Evolutionary conservation across 768 basidiomycete genomes (phyloP).

Genomic region (Peribolospora kevripleyi): DNA sequence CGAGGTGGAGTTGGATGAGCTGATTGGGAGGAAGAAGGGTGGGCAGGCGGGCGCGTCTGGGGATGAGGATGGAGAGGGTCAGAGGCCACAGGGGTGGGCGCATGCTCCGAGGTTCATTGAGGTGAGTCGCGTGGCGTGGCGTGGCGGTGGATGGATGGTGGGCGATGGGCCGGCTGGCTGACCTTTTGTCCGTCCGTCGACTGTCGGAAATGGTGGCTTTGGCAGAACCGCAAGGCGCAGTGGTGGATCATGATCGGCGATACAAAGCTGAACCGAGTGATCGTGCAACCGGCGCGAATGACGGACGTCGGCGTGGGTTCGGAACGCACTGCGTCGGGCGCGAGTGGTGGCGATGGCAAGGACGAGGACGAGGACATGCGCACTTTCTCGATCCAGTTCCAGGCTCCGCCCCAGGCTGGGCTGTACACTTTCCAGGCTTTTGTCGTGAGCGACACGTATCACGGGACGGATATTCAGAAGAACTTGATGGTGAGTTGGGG

Average conservation of each 20-base stretch:
- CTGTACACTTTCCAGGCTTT: conserved; percentile 72
- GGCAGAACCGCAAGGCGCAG: conserved; percentile 56
- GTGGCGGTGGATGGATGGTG: too few relatives aligned
- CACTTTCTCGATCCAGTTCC: conserved; percentile 77
- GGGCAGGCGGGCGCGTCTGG: conserved; percentile 32
- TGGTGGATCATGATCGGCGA: conserved; percentile 80
- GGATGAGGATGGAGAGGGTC: conserved; percentile 16
- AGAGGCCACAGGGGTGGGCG: conserved; percentile 30
- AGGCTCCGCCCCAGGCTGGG: conserved; percentile 63
- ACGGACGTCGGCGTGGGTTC: conserved; percentile 30
- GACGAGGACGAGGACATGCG: conserved; percentile 35
- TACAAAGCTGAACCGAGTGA: conserved; percentile 54
- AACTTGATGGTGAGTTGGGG: conserved; percentile 60
- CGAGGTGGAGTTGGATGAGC: conserved; percentile 43
- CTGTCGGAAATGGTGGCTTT: neutral
- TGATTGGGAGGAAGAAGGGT: conserved; percentile 38
- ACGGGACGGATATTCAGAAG: conserved; percentile 48
- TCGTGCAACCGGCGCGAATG: conserved; percentile 66
- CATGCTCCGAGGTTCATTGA: conserved; percentile 85
- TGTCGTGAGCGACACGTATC: conserved; percentile 64
- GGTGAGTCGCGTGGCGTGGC: conserved; percentile 25
- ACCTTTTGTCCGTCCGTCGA: neutral
- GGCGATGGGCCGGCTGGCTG: too few relatives aligned
- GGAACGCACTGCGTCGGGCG: neutral
- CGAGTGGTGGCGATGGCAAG: conserved; percentile 5